These are phyloP conservation scores for Kwoniella pini DNA, from an alignment of 768 basidiomycete genomes.

Conservation along the genomic window DNA sequence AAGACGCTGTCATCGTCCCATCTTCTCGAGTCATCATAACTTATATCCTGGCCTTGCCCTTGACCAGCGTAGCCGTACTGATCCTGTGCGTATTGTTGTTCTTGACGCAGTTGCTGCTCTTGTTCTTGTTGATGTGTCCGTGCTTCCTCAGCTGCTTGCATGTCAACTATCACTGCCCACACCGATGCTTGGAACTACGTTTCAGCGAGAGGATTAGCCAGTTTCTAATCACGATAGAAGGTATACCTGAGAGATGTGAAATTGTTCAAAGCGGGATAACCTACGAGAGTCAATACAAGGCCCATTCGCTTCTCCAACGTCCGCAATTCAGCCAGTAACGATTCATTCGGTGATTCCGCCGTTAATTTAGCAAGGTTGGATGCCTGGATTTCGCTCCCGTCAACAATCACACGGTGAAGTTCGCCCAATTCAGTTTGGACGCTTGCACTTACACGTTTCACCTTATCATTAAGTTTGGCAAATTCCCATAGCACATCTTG, in stretches of 20 bases:
- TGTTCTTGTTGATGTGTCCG: constrained; percentile 13
- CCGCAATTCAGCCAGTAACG: constrained; percentile 72
- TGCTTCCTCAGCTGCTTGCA: constrained; percentile 50
- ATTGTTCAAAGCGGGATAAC: constrained; percentile 35
- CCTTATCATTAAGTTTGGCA: constrained; percentile 76
- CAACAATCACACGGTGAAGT: no score
- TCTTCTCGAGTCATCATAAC: constrained; percentile 15
- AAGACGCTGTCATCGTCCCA: constrained; percentile 19
- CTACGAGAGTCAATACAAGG: constrained; percentile 84
- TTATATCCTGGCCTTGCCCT: neutral
- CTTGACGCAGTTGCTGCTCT: neutral
- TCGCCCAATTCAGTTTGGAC: neutral
- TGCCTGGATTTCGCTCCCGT: constrained; percentile 31
- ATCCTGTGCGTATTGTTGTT: neutral
- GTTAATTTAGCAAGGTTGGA: constrained; percentile 63
- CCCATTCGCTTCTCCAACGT: constrained; percentile 92
- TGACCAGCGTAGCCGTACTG: constrained; percentile 2
- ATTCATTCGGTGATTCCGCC: constrained; percentile 73
- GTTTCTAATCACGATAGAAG: neutral
- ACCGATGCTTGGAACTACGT: constrained; percentile 90
- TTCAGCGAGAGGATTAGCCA: neutral
- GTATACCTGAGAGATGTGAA: neutral
- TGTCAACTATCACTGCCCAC: constrained; percentile 75
- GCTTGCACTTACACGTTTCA: constrained; percentile 66
- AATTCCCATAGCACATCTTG: constrained; percentile 89